phyloP scores from a whole-genome alignment of 768 basidiomycete species.

The Omphalotus guepiniiformis region DNA sequence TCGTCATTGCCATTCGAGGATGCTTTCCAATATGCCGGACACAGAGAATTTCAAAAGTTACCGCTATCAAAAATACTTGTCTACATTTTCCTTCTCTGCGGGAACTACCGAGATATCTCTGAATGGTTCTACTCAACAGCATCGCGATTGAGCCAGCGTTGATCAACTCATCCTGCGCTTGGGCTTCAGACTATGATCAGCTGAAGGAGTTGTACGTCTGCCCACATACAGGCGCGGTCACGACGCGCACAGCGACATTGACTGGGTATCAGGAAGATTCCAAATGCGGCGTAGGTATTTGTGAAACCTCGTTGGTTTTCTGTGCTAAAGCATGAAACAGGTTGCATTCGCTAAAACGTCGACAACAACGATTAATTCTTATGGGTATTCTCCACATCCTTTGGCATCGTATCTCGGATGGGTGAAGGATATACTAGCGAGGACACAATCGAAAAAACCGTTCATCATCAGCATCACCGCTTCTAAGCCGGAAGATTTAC shows the following conservation, averaged over 20 bases:
- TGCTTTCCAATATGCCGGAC: too few relatives aligned
- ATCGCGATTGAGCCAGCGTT: conserved; percentile 59
- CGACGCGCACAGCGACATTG: conserved; percentile 72
- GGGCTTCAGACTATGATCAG: conserved; percentile 69
- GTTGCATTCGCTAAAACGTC: conserved; percentile 52
- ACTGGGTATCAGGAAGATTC: conserved; percentile 66
- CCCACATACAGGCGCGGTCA: conserved; percentile 71
- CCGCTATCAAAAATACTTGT: too few relatives aligned
- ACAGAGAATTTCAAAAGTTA: too few relatives aligned
- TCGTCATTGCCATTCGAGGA: too few relatives aligned
- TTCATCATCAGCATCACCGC: conserved; percentile 80
- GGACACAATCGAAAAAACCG: conserved; percentile 42
- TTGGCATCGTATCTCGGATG: conserved; percentile 63
- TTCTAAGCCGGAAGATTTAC: conserved; percentile 47
- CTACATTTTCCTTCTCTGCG: too few relatives aligned
- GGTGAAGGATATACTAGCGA: conserved; percentile 48
- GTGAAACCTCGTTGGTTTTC: conserved; percentile 4
- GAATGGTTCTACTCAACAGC: conserved; percentile 60
- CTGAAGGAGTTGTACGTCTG: conserved; percentile 63
- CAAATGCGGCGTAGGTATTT: conserved; percentile 51
- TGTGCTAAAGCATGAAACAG: conserved; percentile 29
- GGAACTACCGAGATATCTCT: too few relatives aligned
- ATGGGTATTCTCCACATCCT: conserved; percentile 82
- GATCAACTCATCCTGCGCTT: conserved; percentile 76
- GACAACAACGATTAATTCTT: conserved; percentile 73